Percentiles rank a stretch among this genome's conserved stretches.
These are phyloP conservation scores for Psophocarpus tetragonolobus DNA, from an alignment of 306 rosid species.

Conservation along the genomic window DNA sequence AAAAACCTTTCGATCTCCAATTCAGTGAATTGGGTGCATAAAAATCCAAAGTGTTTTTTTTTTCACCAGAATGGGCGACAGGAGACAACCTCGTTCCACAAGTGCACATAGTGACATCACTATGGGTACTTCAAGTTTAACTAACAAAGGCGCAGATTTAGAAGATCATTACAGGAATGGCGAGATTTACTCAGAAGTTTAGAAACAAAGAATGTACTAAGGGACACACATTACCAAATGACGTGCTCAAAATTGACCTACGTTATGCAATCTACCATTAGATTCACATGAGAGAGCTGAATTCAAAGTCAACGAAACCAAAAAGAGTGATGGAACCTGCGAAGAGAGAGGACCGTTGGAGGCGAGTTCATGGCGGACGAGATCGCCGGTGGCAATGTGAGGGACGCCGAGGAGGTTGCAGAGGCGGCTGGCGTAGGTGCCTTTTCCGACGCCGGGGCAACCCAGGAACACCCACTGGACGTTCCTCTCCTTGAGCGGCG, in stretches of 20 bases:
- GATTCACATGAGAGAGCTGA: not conserved
- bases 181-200: no score
- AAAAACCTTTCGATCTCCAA: not conserved
- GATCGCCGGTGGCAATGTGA: slow-evolving; percentile 94
- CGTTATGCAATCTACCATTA: not conserved
- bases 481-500: slow-evolving; percentile 48
- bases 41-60: not conserved
- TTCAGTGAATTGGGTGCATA: not conserved
- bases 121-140: not conserved
- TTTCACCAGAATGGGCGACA: not conserved
- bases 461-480: slow-evolving; percentile 95
- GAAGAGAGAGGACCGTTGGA: slow-evolving; percentile 73
- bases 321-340: slow-evolving; percentile 42
- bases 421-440: slow-evolving; percentile 89
- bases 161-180: not conserved
- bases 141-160: not conserved
- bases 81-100: not conserved
- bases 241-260: no score
- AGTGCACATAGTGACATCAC: not conserved
- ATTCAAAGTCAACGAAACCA: not conserved
- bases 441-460: slow-evolving; percentile 94
- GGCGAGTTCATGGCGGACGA: slow-evolving; percentile 85
- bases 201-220: no score
- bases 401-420: slow-evolving; percentile 84
- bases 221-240: no score